These are phyloP conservation scores for Fomitopsis serialis DNA, from an alignment of 768 basidiomycete genomes.

Conservation along the genomic window DNA sequence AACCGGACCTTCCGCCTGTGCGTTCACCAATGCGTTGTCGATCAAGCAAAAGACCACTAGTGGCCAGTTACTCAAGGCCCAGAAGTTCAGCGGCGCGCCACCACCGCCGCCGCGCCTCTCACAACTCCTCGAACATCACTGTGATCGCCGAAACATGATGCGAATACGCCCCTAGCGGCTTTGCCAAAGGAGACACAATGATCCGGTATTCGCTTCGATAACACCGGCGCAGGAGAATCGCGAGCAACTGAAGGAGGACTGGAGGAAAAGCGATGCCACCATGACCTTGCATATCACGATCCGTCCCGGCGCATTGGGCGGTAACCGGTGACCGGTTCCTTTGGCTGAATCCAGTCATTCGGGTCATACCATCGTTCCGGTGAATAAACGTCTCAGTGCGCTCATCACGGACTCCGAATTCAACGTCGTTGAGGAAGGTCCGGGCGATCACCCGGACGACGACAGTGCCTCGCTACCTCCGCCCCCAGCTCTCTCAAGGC, in stretches of 20 bases:
- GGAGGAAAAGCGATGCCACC: conserved; percentile 83
- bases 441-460: conserved; percentile 16
- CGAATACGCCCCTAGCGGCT: neutral
- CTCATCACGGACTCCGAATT: conserved; percentile 65
- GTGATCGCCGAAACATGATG: neutral
- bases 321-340: conserved; percentile 57
- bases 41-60: conserved; percentile 25
- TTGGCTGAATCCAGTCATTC: conserved; percentile 76
- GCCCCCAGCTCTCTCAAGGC: conserved; percentile 72
- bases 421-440: conserved; percentile 58
- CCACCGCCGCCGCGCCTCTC: conserved; percentile 18
- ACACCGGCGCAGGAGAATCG: conserved; percentile 12
- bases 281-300: conserved; percentile 66
- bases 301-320: conserved; percentile 41
- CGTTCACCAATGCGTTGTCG: too few species aligned
- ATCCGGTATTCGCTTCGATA: conserved; percentile 4
- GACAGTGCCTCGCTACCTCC: conserved; percentile 30
- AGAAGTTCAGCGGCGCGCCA: conserved; percentile 11
- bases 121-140: neutral
- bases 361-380: conserved; percentile 63
- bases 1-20: conserved; percentile 78
- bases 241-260: conserved; percentile 56
- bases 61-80: neutral
- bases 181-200: conserved; percentile 1
- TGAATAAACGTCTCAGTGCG: conserved; percentile 61